Evolutionary conservation across 768 basidiomycete species (phyloP), one percentile per base, ranked within the genome.

Genomic region (Butyriboletus loyo): DNA sequence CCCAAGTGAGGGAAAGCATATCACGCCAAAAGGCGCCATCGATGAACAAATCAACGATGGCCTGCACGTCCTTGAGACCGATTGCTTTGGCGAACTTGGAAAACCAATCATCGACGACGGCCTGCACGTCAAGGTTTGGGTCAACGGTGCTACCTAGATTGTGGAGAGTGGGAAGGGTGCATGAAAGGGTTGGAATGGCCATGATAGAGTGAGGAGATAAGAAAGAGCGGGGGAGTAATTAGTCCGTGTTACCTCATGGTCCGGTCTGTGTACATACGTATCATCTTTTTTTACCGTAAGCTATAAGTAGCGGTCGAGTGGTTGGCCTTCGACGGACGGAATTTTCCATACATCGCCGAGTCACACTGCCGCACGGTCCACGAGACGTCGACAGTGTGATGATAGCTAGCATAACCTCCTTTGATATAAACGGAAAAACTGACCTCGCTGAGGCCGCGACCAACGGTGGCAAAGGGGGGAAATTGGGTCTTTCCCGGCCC

Each of bases 1-100:
- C 75, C 82, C 82, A 85, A 17, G 84, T 85, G 49, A 86, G 72
- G 0, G 80, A 75, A n/a, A 84, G 75, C 46, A 79, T 71, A 56
- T 86, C 84, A 13, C 83, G 69, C 85, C 84, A 86, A 52, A 77
- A 78, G 5, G 72, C 72, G 40, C 62, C 65, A 21, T 67, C 65
- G 28, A 74, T 48, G 40, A 72, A 61, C 21, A 73, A 48, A 14
- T 60, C 59, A n/a, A 72, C 52, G 34, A 81, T 61, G 14, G 66
- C 66, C 22, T 68, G 61, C 17, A 71, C 66, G 37, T 76, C 66
- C 49, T 67, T 67, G 19, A 66, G 56, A 45, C 67, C 61, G 15
- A 74, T 61, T 30, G 64, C 66, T 46, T 65, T 58, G 13, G 60
- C 30, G 58, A 82, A 77, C 7, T 66, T 59, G n/a, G 58, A 36